Conservation (phyloP, 2,329 filamentous ascomycete genomes). For the Beauveria sp. region DNA sequence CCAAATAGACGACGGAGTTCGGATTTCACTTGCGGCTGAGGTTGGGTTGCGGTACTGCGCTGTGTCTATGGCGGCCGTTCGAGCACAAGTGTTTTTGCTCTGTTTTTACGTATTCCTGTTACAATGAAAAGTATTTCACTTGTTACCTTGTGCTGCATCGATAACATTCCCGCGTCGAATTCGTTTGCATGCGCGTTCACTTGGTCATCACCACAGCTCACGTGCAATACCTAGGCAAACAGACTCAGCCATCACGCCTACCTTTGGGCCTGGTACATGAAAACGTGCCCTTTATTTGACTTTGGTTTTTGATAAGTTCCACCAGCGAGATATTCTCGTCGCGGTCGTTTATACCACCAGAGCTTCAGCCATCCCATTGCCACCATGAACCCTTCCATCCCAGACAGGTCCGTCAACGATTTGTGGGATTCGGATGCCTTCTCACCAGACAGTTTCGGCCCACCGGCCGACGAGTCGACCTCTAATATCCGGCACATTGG, state of each 20-base stretch:
- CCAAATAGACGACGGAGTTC: background rate
- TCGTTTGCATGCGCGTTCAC: background rate
- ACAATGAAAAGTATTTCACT: background rate
- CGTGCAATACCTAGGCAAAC: background rate
- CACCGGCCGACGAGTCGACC: background rate
- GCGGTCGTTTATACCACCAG: background rate
- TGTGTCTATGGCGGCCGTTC: background rate
- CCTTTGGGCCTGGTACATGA: background rate
- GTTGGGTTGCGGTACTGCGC: background rate
- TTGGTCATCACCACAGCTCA: background rate
- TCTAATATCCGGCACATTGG: slow-evolving; percentile 12
- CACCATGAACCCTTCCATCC: background rate
- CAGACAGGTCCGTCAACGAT: background rate
- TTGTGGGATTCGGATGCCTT: background rate
- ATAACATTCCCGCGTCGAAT: no score
- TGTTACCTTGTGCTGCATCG: background rate
- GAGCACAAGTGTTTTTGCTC: background rate
- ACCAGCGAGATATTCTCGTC: background rate
- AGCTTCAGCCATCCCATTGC: background rate
- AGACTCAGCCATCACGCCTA: no score
- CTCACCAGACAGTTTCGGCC: background rate
- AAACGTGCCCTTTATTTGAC: background rate
- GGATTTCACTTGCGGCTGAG: background rate
- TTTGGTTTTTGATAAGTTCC: no score
- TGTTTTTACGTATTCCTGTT: background rate